A percentile compares a stretch with the other conserved stretches of the same genome.
Evolutionary conservation across 768 basidiomycete genomes (phyloP).

Genomic region (Rhizopogon salebrosus): DNA sequence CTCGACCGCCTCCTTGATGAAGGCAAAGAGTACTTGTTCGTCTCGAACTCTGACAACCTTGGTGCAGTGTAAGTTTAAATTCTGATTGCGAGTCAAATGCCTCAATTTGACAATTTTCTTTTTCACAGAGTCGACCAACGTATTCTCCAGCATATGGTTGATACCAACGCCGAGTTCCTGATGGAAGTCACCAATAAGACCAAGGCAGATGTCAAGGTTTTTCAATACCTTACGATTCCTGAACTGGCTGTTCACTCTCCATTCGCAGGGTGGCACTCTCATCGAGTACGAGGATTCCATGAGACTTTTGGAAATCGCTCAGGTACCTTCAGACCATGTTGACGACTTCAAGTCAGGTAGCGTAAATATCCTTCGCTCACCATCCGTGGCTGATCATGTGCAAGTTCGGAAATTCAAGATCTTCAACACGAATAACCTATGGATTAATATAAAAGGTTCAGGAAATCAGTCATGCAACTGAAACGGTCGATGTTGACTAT

Average conservation of each 20-base stretch:
- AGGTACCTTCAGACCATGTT: slow-evolving; percentile 88
- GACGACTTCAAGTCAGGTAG: slow-evolving; percentile 88
- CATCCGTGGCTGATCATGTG: slow-evolving; percentile 2
- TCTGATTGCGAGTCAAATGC: background rate
- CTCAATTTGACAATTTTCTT: slow-evolving; percentile 4
- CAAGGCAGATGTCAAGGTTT: slow-evolving; percentile 69
- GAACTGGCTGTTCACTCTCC: background rate
- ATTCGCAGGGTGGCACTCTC: slow-evolving; percentile 68
- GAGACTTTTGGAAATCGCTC: slow-evolving; percentile 88
- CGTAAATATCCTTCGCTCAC: slow-evolving; percentile 6
- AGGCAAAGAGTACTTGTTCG: slow-evolving; percentile 96
- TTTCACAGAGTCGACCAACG: slow-evolving; percentile 64
- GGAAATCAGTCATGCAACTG: background rate
- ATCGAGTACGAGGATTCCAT: slow-evolving; percentile 89
- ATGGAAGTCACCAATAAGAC: slow-evolving; percentile 98
- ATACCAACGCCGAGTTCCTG: slow-evolving; percentile 76
- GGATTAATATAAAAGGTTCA: slow-evolving; percentile 72
- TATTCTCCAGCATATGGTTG: slow-evolving; percentile 84
- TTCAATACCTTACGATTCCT: background rate
- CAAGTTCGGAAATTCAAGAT: slow-evolving; percentile 88
- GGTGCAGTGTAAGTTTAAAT: slow-evolving; percentile 71
- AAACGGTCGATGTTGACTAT: background rate
- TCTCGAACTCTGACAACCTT: slow-evolving; percentile 95
- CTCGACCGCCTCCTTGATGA: slow-evolving; percentile 84
- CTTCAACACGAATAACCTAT: slow-evolving; percentile 83